Conservation (phyloP, 116 monocot genomes). For the Trichopus zeylanicus region DNA sequence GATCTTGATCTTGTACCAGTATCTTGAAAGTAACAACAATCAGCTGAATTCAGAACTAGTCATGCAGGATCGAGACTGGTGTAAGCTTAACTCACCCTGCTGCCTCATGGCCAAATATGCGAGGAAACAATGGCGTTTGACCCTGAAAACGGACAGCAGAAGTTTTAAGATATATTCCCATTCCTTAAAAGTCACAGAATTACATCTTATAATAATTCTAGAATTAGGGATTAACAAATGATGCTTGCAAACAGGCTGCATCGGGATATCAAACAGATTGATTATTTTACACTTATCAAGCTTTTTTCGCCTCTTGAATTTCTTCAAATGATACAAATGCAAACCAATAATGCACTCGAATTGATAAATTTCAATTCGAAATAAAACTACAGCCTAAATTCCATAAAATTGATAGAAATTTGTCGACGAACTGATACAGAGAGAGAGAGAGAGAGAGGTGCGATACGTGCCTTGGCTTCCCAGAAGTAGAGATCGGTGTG, state of each 20-base stretch:
- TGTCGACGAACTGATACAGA: no score
- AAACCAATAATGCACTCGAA: background rate
- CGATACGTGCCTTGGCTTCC: conserved; percentile 72
- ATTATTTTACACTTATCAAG: no score
- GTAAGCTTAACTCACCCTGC: conserved; percentile 39
- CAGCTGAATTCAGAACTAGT: background rate
- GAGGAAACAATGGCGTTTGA: conserved; percentile 14
- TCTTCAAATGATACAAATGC: background rate
- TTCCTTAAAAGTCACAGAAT: background rate
- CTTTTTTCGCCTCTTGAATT: no score
- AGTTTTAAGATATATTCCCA: background rate
- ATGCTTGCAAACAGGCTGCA: no score
- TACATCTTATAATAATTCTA: no score
- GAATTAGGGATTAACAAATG: no score
- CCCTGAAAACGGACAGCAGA: no score
- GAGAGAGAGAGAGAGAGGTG: no score
- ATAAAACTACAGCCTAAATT: no score
- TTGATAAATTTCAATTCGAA: background rate
- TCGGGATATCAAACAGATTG: no score
- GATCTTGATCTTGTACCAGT: background rate
- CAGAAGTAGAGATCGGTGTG: conserved; percentile 74
- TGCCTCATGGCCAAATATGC: conserved; percentile 44
- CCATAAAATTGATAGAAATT: no score
- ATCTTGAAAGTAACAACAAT: background rate
- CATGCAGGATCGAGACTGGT: no score